Conservation (phyloP, 2,329 filamentous ascomycete genomes). For the Fusarium tricinctum region DNA sequence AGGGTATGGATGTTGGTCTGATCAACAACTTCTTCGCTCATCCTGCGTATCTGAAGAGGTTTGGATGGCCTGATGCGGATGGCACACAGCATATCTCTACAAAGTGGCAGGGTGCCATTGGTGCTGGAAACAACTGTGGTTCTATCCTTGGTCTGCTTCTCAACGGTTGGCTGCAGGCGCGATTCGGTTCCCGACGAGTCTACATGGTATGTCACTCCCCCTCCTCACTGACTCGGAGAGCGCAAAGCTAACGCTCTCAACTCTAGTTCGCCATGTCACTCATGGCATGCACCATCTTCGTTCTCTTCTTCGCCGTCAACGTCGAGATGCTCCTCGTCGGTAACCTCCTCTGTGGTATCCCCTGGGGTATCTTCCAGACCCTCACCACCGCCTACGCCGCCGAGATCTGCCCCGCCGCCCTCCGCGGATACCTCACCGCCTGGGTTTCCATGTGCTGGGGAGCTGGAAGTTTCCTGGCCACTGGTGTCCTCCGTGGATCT, state of each 20-base stretch:
- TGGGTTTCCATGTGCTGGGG: slow-evolving; percentile 66
- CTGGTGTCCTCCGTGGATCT: slow-evolving; percentile 59
- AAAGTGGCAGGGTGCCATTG: slow-evolving; percentile 64
- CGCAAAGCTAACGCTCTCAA: not conserved
- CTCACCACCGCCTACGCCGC: slow-evolving; percentile 63
- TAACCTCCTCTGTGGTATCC: slow-evolving; percentile 62
- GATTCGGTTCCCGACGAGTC: slow-evolving; percentile 61
- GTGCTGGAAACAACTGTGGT: slow-evolving; percentile 62
- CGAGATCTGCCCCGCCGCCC: slow-evolving; percentile 60
- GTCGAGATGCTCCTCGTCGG: slow-evolving; percentile 59
- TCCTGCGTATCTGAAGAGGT: slow-evolving; percentile 60
- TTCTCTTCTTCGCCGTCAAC: slow-evolving; percentile 61
- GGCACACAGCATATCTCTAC: slow-evolving; percentile 59
- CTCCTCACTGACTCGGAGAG: not conserved
- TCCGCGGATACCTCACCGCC: slow-evolving; percentile 63
- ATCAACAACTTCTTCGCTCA: slow-evolving; percentile 60
- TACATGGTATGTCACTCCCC: slow-evolving; percentile 57
- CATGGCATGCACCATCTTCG: slow-evolving; percentile 61
- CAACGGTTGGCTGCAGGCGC: slow-evolving; percentile 63
- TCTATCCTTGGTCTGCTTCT: slow-evolving; percentile 65
- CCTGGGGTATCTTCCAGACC: slow-evolving; percentile 63
- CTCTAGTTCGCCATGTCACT: slow-evolving; percentile 53
- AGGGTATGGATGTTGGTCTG: slow-evolving; percentile 58
- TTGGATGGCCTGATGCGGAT: slow-evolving; percentile 53
- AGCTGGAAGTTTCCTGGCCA: slow-evolving; percentile 61